Evolutionary conservation across 306 rosid species (phyloP).

Genomic region (Ziziphus jujuba): DNA sequence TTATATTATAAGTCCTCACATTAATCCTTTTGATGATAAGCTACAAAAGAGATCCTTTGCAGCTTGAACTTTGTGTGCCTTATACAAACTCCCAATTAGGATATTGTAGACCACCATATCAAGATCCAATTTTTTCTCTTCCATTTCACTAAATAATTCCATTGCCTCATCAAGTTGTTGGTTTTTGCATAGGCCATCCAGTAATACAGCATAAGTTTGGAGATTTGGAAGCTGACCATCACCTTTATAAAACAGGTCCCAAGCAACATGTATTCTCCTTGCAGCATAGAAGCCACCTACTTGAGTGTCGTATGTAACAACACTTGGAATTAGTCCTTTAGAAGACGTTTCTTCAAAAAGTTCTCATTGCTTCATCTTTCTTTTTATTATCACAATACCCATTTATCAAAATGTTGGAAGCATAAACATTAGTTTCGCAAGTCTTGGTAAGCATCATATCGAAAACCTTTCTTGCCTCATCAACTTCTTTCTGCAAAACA

Average conservation of each 20-base stretch:
- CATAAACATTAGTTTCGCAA: neutral
- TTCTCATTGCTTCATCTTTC: neutral
- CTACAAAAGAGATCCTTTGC: constrained; percentile 14
- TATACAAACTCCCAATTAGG: constrained; percentile 7
- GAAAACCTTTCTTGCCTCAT: neutral
- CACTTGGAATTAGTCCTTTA: neutral
- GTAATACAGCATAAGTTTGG: neutral
- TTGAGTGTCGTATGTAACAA: constrained; percentile 12
- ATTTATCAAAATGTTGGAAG: constrained; percentile 9
- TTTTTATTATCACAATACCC: neutral
- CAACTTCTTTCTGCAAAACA: constrained; percentile 6
- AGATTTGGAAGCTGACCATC: constrained; percentile 6
- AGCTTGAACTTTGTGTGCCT: neutral
- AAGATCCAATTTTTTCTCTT: neutral
- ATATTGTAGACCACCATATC: neutral
- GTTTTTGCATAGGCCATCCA: constrained; percentile 21
- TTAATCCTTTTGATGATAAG: constrained; percentile 8
- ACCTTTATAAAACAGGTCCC: constrained; percentile 16
- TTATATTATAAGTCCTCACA: constrained; percentile 4
- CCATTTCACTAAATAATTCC: constrained; percentile 3
- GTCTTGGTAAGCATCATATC: constrained; percentile 4
- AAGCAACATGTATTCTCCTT: constrained; percentile 16
- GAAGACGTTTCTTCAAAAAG: constrained; percentile 3
- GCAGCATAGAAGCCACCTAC: neutral
- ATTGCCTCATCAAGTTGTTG: constrained; percentile 6